Conservation (phyloP, 805 yeast genomes). For the Metschnikowia sp. region DNA sequence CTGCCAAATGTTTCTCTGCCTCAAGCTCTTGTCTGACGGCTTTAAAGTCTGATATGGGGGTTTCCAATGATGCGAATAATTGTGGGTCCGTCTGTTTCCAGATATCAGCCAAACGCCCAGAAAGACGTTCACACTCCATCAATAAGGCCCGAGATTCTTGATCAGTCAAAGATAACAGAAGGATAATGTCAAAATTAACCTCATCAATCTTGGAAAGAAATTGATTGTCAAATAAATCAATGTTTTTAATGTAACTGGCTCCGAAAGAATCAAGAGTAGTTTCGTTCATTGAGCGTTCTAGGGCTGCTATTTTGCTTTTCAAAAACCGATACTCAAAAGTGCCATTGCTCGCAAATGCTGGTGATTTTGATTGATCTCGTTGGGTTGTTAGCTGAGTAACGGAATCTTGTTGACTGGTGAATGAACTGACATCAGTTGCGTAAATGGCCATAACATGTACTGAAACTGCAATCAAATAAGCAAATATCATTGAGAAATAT, state of each 20-base stretch:
- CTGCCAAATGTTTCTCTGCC: neutral
- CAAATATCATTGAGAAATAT: no score
- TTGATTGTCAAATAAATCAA: neutral
- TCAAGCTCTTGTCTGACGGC: neutral
- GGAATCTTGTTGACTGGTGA: no score
- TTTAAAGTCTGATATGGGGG: neutral
- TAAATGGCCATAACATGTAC: no score
- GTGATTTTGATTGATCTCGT: neutral
- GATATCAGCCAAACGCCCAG: neutral
- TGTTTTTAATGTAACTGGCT: neutral
- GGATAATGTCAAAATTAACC: neutral
- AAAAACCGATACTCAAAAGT: neutral
- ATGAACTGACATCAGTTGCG: no score
- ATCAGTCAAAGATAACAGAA: conserved; percentile 4
- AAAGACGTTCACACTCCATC: neutral
- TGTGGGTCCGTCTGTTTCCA: conserved; percentile 2
- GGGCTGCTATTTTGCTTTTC: neutral
- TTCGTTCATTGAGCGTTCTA: conserved; percentile 1
- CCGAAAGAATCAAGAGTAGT: neutral
- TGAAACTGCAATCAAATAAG: no score
- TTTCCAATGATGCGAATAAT: neutral
- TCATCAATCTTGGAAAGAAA: neutral
- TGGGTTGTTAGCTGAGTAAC: no score
- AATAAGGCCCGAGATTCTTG: neutral
- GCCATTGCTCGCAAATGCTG: neutral